Base-by-base conservation (phyloP, 2,329 filamentous ascomycete species). In the Acrocalymma vagum region DNA sequence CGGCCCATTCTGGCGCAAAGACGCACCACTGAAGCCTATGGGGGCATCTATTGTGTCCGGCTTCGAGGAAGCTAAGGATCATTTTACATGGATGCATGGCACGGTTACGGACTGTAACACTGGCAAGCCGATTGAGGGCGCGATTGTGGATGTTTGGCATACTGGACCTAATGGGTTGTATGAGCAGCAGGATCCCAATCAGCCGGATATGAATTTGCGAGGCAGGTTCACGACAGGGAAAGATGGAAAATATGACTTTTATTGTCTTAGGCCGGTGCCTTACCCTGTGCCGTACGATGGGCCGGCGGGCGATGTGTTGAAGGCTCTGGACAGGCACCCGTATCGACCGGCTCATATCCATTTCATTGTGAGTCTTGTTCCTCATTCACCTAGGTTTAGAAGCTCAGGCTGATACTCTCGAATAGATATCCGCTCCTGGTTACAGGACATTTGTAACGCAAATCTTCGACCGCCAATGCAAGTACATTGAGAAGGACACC, bases 1-100 rank as follows among this genome's bases (percentile, higher is more conserved):
- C 0, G 90, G 90, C 0, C 90, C 90, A 1, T 95, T 95, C 73
- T 95, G 88, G 82, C 81, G 88, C 5, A 78, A 83, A 28, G 80
- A 91, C 54, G 83, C 89, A 0, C 89, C 90, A 5, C 72, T 80
- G 42, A 80, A 85, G 30, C 72, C 82, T n/a, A 87, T 87, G 61
- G 90, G 87, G 33, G 80, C 78, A 29, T 84, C 76, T 56, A 89
- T 94, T 48, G 77, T 85, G 2, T 57, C 53, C 74, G 48, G 79
- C 18, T 70, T 76, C 4, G 58, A 73, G 3, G 54, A 51, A 14
- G 40, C 46, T 14, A 71, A 77, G 41, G 80, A 75, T 17, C 72
- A 87, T 48, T 71, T 84, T 18, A 78, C 79, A 3, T 82, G 78
- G 58, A 84, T 90, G 77, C 80, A 88, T 52, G 87, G 88, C 33